Evolutionary conservation across 345 rosid genomes (phyloP), one percentile per base, ranked within the genome.

Genomic region (Salix caprea): DNA sequence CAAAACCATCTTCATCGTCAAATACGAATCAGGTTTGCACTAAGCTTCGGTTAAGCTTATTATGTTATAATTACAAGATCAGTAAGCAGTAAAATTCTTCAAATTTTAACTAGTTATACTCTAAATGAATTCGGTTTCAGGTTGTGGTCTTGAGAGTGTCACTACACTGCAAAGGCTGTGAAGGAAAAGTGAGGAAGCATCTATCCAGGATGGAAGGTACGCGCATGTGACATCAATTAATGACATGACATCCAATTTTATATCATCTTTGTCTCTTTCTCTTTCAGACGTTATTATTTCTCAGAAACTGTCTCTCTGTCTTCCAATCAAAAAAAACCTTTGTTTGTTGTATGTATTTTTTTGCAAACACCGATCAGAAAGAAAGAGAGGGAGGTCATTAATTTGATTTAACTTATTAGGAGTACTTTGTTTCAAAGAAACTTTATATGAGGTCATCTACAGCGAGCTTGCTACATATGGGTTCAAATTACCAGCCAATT

Each of bases 141-240:
- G 92, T 91, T 52, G 98, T 92, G 72, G 98, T 90, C 71, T 81
- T 94, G 83, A 89, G 91, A 84, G 98, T 94, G 82, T 94, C 98
- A 68, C 80, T 94, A 24, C 97, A 94, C 82, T 92, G 98, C 80
- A 91, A 83, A 91, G 98, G 94, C 50, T 94, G 97, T 75, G 96
- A 88, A 85, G 92, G 89, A 68, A 92, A 92, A 92, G 84, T 94
- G 58, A 88, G 92, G 82, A 94, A 94, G 83, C 98, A 94, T 86
- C 71, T 92, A 54, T 85, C 98, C 40, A 92, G 82, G 91, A 91
- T 94, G 98, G 85, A 90, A 87, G 98, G 98, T 94, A 44, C 7
- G 58, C 34, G 6, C 42, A 65, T 32, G 12, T 23, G 28, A 23
- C 64, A 54, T 18, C 24, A 54, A 21, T n/a, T 56, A 2, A n/a